Conservation (phyloP, 495 filamentous ascomycete genomes). For the Neurospora sp. region DNA sequence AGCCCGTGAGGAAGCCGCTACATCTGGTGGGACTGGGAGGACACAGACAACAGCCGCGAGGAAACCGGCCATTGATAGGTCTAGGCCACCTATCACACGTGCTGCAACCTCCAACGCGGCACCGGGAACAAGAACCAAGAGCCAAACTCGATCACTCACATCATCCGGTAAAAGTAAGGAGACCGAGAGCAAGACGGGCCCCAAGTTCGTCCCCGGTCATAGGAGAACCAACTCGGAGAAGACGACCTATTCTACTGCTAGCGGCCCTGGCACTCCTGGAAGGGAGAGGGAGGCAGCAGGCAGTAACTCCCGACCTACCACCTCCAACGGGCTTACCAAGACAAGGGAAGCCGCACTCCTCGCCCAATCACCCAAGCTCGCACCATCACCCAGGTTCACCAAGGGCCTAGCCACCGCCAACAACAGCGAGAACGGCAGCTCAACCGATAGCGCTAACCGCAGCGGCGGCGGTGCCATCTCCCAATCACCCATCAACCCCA, state of each 20-base stretch:
- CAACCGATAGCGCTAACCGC: conserved; percentile 10
- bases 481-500: conserved; percentile 3
- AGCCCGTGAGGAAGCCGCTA: not conserved
- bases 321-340: not conserved
- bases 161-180: not conserved
- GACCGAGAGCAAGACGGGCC: not conserved
- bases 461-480: not conserved
- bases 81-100: not conserved
- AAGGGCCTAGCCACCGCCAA: not conserved
- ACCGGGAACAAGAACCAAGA: not conserved
- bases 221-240: not conserved
- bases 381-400: not conserved
- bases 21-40: not conserved
- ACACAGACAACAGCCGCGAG: not conserved
- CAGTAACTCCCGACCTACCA: not conserved
- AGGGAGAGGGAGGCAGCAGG: not conserved
- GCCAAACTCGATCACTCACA: not conserved
- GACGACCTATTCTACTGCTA: not conserved
- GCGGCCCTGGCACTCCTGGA: not conserved
- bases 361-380: not conserved
- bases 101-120: not conserved
- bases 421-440: conserved; percentile 2
- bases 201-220: not conserved
- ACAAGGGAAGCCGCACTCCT: not conserved
- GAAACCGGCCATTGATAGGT: not conserved